phyloP scores from a whole-genome alignment of 2,329 filamentous ascomycete species.

The Diaporthe citrichinensis region DNA sequence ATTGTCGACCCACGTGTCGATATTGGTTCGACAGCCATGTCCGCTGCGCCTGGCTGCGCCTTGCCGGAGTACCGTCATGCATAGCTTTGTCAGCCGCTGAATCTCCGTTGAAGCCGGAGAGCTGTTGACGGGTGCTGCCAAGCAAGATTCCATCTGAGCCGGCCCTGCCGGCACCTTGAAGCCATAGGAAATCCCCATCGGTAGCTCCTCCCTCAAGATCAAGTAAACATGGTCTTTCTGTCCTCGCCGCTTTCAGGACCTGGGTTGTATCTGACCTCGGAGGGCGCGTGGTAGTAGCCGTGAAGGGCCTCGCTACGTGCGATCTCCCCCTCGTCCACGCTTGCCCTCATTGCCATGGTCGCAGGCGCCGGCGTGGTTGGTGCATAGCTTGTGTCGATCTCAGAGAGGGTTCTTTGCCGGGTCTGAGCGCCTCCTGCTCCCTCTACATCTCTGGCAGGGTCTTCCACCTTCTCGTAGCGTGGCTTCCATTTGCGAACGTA shows the following conservation, averaged over 20 bases:
- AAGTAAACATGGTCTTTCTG: slow-evolving; percentile 22
- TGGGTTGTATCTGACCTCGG: slow-evolving; percentile 15
- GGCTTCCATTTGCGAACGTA: slow-evolving; percentile 27
- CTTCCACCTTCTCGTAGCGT: slow-evolving; percentile 22
- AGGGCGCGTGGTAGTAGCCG: slow-evolving; percentile 14
- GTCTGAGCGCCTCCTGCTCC: background rate
- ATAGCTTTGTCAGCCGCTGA: background rate
- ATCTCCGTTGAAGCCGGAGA: background rate
- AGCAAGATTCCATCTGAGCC: background rate
- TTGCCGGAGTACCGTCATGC: background rate
- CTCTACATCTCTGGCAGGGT: slow-evolving; percentile 1
- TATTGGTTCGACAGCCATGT: background rate
- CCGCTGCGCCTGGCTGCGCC: background rate
- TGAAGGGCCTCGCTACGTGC: slow-evolving; percentile 17
- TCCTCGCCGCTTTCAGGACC: slow-evolving; percentile 4
- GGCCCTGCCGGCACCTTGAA: background rate
- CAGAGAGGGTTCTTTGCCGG: background rate
- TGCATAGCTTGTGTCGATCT: slow-evolving; percentile 23
- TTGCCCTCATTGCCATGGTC: slow-evolving; percentile 20
- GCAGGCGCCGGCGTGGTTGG: background rate
- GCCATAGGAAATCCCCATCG: background rate
- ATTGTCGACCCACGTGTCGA: background rate
- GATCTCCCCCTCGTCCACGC: slow-evolving; percentile 22
- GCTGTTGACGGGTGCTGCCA: background rate
- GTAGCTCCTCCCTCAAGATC: background rate